Evolutionary conservation across 352 stramenopile species (phyloP).

Genomic region (Thalassiosira exigua): DNA sequence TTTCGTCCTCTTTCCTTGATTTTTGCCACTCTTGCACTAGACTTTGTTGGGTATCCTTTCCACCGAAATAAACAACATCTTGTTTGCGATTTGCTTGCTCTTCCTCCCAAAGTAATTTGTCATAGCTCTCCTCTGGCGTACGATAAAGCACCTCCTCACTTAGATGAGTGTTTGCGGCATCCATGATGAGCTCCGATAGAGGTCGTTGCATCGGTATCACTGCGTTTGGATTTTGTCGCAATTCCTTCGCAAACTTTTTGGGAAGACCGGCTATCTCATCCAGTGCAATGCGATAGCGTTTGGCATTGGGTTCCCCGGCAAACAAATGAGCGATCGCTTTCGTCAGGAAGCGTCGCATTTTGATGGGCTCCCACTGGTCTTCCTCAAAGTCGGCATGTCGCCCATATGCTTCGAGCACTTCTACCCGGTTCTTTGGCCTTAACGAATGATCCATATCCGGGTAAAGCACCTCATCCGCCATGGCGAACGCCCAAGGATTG

Average conservation of each 20-base stretch:
- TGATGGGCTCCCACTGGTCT: conserved; percentile 59
- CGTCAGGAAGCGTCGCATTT: conserved; percentile 73
- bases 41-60: conserved; percentile 18
- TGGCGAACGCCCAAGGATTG: conserved; percentile 84
- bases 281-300: conserved; percentile 77
- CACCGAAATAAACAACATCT: conserved; percentile 19
- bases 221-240: conserved; percentile 20
- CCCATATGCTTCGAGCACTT: conserved; percentile 77
- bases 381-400: conserved; percentile 78
- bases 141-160: conserved; percentile 77
- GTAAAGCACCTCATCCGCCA: conserved; percentile 80
- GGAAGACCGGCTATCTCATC: conserved; percentile 73
- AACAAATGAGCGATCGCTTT: conserved; percentile 80
- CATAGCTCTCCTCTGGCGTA: conserved; percentile 77
- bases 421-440: conserved; percentile 67
- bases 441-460: conserved; percentile 2
- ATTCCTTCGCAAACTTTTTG: conserved; percentile 65
- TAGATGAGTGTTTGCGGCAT: conserved; percentile 69
- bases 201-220: conserved; percentile 41
- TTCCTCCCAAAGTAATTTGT: conserved; percentile 64
- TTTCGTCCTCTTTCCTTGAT: conserved; percentile 58
- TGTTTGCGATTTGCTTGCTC: conserved; percentile 33
- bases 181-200: conserved; percentile 79
- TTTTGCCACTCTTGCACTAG: conserved; percentile 58
- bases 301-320: conserved; percentile 79